These are phyloP conservation scores for Carallia brachiata DNA, from an alignment of 345 rosid genomes.

Conservation along the genomic window DNA sequence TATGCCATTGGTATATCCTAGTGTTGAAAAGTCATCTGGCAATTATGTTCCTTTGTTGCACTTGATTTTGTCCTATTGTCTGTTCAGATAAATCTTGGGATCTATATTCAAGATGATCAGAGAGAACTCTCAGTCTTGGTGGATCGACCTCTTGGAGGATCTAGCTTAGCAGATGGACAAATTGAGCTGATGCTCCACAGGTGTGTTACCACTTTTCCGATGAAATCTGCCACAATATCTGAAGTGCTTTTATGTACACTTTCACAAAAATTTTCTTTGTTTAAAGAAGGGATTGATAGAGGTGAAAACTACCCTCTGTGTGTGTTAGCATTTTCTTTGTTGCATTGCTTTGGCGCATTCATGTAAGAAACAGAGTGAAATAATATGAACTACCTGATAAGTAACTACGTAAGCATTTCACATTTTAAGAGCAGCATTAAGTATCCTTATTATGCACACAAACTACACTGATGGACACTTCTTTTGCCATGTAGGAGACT, in stretches of 20 bases:
- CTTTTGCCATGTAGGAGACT: slow-evolving; percentile 62
- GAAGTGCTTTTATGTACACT: not conserved
- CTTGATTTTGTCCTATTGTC: not conserved
- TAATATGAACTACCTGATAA: not conserved
- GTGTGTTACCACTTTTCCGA: slow-evolving; percentile 31
- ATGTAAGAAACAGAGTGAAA: no score
- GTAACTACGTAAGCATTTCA: not conserved
- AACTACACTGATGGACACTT: slow-evolving; percentile 9
- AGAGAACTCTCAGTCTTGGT: slow-evolving; percentile 89
- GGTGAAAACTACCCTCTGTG: not conserved
- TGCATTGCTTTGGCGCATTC: not conserved
- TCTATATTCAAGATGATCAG: slow-evolving; percentile 64
- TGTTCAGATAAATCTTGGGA: slow-evolving; percentile 87
- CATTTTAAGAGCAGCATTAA: not conserved
- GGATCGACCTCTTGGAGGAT: slow-evolving; percentile 89
- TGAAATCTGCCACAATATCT: not conserved
- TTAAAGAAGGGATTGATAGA: not conserved
- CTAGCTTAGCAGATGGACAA: slow-evolving; percentile 86
- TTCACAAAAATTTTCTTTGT: not conserved
- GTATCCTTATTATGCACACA: not conserved
- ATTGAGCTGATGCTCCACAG: slow-evolving; percentile 96
- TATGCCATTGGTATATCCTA: not conserved
- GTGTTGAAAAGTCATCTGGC: not conserved
- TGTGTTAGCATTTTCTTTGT: not conserved
- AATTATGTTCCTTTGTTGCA: not conserved